These are phyloP conservation scores for Lactuca saligna DNA, from an alignment of 129 eudicot species.

Conservation along the genomic window DNA sequence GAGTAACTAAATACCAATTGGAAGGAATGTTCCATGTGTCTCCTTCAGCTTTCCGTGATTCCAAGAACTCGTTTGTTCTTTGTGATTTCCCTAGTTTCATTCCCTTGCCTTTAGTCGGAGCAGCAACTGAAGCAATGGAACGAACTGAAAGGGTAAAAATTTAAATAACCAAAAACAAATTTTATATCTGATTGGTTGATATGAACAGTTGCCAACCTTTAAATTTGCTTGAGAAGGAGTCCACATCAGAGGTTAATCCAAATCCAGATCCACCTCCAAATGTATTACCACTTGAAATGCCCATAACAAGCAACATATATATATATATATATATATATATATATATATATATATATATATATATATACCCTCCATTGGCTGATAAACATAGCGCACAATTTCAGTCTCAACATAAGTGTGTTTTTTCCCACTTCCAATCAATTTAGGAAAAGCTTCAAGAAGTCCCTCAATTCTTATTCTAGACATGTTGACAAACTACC, in stretches of 20 bases:
- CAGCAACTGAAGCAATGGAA: slow-evolving; percentile 67
- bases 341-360: background rate
- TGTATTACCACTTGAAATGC: too few species aligned
- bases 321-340: slow-evolving; percentile 17
- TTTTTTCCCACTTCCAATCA: background rate
- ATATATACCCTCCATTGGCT: slow-evolving; percentile 80
- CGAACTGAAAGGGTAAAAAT: slow-evolving; percentile 45
- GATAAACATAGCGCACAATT: slow-evolving; percentile 59
- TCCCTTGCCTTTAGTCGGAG: slow-evolving; percentile 89
- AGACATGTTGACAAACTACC: slow-evolving; percentile 92
- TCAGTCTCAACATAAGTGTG: too few species aligned
- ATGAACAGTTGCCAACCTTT: too few species aligned
- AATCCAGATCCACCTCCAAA: too few species aligned
- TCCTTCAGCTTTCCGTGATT: slow-evolving; percentile 85
- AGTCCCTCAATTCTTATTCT: slow-evolving; percentile 91
- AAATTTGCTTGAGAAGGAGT: too few species aligned
- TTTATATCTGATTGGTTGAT: slow-evolving; percentile 30
- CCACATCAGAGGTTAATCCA: too few species aligned
- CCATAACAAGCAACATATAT: background rate
- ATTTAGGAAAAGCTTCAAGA: slow-evolving; percentile 93
- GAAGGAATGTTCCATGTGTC: slow-evolving; percentile 18
- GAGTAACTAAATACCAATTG: too few species aligned
- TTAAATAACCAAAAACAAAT: background rate
- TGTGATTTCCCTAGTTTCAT: slow-evolving; percentile 83
- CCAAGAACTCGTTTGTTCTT: slow-evolving; percentile 70